Evolutionary conservation across 805 yeast genomes (phyloP).

Genomic region (Candida piceae): DNA sequence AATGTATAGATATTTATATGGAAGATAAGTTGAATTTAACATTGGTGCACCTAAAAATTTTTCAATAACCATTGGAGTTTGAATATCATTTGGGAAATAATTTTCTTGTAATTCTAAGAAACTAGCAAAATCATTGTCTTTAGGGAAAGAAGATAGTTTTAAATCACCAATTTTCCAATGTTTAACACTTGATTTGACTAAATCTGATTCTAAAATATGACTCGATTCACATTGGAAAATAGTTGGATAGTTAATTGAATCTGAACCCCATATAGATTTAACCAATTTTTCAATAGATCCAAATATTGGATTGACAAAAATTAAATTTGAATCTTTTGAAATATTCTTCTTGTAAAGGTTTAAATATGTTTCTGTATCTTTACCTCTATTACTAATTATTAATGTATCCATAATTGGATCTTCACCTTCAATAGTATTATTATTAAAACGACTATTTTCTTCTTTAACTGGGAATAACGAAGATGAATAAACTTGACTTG

Average conservation of each 20-base stretch:
- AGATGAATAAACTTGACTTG: conserved; percentile 4
- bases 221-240: conserved; percentile 19
- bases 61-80: conserved; percentile 10
- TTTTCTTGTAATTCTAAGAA: conserved; percentile 5
- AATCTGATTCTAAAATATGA: conserved; percentile 14
- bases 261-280: conserved; percentile 3
- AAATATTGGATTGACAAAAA: conserved; percentile 22
- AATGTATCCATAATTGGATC: conserved; percentile 8
- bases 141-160: conserved; percentile 16
- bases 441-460: no score
- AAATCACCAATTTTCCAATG: conserved; percentile 21
- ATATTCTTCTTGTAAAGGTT: conserved; percentile 8
- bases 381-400: conserved; percentile 8
- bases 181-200: conserved; percentile 16
- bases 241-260: conserved; percentile 11
- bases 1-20: conserved; percentile 15
- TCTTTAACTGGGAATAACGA: conserved; percentile 1
- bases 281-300: conserved; percentile 14
- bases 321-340: conserved; percentile 15
- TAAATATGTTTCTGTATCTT: conserved; percentile 2
- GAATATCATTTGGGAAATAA: conserved; percentile 11
- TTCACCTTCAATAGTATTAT: background rate
- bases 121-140: conserved; percentile 1
- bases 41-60: conserved; percentile 11
- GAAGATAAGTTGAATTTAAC: conserved; percentile 16